Evolutionary conservation across 352 stramenopile species (phyloP).

Genomic region (Pythium volutum): DNA sequence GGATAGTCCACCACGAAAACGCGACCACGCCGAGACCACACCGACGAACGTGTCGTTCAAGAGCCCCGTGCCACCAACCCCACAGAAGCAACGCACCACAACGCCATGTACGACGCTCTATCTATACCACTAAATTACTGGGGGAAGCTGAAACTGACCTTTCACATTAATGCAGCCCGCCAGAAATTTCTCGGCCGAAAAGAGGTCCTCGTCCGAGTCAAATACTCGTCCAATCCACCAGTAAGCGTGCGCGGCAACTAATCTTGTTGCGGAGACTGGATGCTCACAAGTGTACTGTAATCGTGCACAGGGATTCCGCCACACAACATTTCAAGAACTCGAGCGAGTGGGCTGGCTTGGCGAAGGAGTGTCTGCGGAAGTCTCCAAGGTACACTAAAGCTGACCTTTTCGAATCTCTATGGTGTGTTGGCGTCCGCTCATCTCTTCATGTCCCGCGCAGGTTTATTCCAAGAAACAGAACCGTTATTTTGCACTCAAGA

Average conservation of each 20-base stretch:
- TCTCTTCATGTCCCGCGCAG: slow-evolving; percentile 16
- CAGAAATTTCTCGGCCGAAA: slow-evolving; percentile 20
- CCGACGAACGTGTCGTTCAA: slow-evolving; percentile 21
- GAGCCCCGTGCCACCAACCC: slow-evolving; percentile 24
- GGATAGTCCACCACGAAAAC: slow-evolving; percentile 17
- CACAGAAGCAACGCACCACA: slow-evolving; percentile 20
- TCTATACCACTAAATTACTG: not conserved
- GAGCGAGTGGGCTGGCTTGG: slow-evolving; percentile 62
- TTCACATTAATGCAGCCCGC: slow-evolving; percentile 21
- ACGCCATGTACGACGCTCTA: slow-evolving; percentile 23
- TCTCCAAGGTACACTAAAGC: slow-evolving; percentile 58
- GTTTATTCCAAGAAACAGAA: slow-evolving; percentile 36
- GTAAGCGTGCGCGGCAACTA: slow-evolving; percentile 1
- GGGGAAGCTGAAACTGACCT: not conserved
- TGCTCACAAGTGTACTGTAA: not conserved
- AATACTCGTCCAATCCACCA: slow-evolving; percentile 14
- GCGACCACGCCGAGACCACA: not conserved
- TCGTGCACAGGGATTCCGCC: slow-evolving; percentile 5
- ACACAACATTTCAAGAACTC: slow-evolving; percentile 41
- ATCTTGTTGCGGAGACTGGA: not conserved
- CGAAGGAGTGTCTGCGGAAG: slow-evolving; percentile 64
- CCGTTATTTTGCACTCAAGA: slow-evolving; percentile 71
- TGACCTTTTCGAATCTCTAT: not conserved
- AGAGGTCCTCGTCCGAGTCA: slow-evolving; percentile 23
- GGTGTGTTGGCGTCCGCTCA: not conserved